These are phyloP conservation scores for Suillus variegatus DNA, from an alignment of 768 basidiomycete species.

Conservation along the genomic window DNA sequence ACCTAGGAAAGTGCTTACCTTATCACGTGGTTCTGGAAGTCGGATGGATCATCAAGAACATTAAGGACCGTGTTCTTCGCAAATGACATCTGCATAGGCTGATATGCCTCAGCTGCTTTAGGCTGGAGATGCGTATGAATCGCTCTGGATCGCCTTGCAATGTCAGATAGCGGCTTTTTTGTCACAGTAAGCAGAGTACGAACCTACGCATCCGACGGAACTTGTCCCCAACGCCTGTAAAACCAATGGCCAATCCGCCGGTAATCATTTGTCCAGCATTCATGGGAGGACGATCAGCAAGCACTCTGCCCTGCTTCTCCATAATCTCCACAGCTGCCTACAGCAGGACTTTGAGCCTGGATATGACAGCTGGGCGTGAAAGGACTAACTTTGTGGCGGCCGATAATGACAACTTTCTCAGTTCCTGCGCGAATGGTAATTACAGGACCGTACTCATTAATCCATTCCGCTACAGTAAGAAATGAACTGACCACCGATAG, in stretches of 20 bases:
- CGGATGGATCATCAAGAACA: background rate
- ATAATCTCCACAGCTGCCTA: background rate
- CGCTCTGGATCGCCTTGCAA: background rate
- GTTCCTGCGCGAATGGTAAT: background rate
- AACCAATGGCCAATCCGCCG: background rate
- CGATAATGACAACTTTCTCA: constrained; percentile 1
- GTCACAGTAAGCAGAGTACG: background rate
- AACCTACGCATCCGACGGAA: constrained; percentile 1
- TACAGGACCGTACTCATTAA: background rate
- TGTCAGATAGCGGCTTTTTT: background rate
- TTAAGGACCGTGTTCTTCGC: constrained; percentile 1
- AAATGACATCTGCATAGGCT: background rate
- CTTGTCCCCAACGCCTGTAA: background rate
- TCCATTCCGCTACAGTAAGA: background rate
- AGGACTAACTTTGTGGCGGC: background rate
- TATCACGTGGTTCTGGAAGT: background rate
- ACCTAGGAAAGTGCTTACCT: background rate
- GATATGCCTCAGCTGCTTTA: background rate
- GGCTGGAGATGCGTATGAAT: background rate
- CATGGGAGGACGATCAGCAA: background rate
- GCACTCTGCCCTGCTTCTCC: background rate
- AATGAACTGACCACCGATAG: background rate
- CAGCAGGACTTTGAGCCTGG: background rate
- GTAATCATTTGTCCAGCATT: background rate
- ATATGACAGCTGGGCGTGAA: background rate